Conservation (phyloP, 2,329 filamentous ascomycete species). For the Penicillium sp. region DNA sequence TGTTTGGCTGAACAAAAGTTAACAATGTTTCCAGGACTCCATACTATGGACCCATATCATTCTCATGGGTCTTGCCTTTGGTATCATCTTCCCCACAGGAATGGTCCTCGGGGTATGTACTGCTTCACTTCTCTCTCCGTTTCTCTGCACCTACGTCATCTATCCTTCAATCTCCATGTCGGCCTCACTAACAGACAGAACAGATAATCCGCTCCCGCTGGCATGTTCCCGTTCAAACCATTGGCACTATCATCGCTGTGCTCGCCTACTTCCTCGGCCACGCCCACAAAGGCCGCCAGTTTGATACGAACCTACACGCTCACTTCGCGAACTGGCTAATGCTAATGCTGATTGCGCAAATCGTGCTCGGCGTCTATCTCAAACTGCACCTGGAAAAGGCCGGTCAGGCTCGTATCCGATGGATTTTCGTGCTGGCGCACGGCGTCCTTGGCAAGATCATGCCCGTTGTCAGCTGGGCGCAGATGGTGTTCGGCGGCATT, state of each 20-base stretch:
- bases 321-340: slow-evolving; percentile 78
- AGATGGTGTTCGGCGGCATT: slow-evolving; percentile 96
- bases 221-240: slow-evolving; percentile 85
- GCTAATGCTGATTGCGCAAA: slow-evolving; percentile 72
- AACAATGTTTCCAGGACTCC: slow-evolving; percentile 56
- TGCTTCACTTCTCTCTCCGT: background rate
- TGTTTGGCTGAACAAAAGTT: background rate
- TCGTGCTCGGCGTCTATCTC: slow-evolving; percentile 79
- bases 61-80: slow-evolving; percentile 81
- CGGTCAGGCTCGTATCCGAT: slow-evolving; percentile 74
- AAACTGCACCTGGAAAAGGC: slow-evolving; percentile 85
- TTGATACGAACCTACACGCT: slow-evolving; percentile 76
- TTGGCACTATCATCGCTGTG: slow-evolving; percentile 72
- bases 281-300: slow-evolving; percentile 83
- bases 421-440: slow-evolving; percentile 69
- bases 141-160: background rate
- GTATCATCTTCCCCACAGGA: slow-evolving; percentile 85
- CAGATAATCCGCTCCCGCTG: slow-evolving; percentile 86
- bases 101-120: slow-evolving; percentile 85
- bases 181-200: slow-evolving; percentile 1
- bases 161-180: background rate
- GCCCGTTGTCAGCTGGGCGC: slow-evolving; percentile 82
- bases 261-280: slow-evolving; percentile 90
- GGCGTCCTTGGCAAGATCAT: slow-evolving; percentile 82
- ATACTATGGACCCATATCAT: slow-evolving; percentile 94